phyloP scores from a whole-genome alignment of 495 filamentous ascomycete species.

The Hyaloscypha hepaticicola region DNA sequence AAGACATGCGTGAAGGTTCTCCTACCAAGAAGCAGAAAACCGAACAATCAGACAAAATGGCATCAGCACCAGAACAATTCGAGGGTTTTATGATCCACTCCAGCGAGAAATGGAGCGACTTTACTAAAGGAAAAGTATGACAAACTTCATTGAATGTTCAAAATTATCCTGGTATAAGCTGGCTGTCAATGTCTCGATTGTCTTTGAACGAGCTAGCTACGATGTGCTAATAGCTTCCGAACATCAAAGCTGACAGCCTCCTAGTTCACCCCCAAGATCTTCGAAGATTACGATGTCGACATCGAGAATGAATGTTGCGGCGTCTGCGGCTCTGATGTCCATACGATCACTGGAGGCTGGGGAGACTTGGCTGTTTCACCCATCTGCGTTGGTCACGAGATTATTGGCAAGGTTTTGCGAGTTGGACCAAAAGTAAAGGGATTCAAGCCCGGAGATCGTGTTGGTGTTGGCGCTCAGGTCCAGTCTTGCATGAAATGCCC shows the following conservation, averaged over 20 bases:
- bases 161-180: no score
- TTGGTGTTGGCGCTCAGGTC: constrained; percentile 78
- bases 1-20: background rate
- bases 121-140: constrained; percentile 63
- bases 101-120: constrained; percentile 57
- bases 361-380: constrained; percentile 63
- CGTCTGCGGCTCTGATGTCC: constrained; percentile 70
- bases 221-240: no score
- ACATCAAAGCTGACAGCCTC: background rate
- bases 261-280: constrained; percentile 75
- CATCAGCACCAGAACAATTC: constrained; percentile 61
- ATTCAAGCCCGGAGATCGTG: constrained; percentile 72
- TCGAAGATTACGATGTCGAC: constrained; percentile 73
- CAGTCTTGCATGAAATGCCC: constrained; percentile 69
- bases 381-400: constrained; percentile 73
- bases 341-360: constrained; percentile 78
- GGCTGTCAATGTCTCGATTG: no score
- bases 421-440: constrained; percentile 66
- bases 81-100: constrained; percentile 70
- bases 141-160: background rate
- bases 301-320: constrained; percentile 73
- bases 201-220: no score
- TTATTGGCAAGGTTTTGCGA: constrained; percentile 68
- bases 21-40: constrained; percentile 23
- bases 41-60: constrained; percentile 22